Evolutionary conservation across 257 asterid species (phyloP), one percentile per base, ranked within the genome.

Genomic region (Solanum sitiens): DNA sequence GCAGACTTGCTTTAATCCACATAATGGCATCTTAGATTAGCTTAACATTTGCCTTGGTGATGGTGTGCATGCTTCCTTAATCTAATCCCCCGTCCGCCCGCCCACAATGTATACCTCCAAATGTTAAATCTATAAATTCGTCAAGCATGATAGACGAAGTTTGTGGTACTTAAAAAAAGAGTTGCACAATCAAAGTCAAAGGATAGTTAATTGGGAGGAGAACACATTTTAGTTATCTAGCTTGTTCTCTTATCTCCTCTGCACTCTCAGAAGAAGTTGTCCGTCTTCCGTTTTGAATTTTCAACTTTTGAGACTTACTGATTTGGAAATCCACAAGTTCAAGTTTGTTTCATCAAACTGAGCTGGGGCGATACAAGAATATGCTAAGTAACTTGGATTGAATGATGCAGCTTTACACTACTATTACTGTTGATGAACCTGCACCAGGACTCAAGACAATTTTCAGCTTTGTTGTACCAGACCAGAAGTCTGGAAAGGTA

Each of bases 391-490:
- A 80, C 14, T 61, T 86, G 67, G 25, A 63, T 82, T 83, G 25
- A 68, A 18, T 35, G 37, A 40, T 88, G 77, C 90, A 97, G 99
- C 95, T 97, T 65, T 92, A 77, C 93, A 90, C 98, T 2, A 95
- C 98, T 87, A 88, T 95, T 88, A 91, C 95, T 30, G 90, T 94
- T 40, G 98, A 97, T 82, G 99, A 95, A 87, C 95, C 98, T 88
- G 98, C 99, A 44, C 99, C 99, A 44, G 99, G 99, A 72, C 95
- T 95, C 93, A 97, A 94, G 95, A 94, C 99, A 14, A 93, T 95
- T 87, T 86, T 97, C 75, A 94, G 98, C 94, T 93, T 94, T 87
- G 92, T 91, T 77, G 93, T 94, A 89, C 99, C 98, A 27, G 98
- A 95, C 89, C 99, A 95, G 87, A 95, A 90, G 87, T 97, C 99